Conservation (phyloP, 192 early-diverging fungal genomes). For the Coemansia sp. region DNA sequence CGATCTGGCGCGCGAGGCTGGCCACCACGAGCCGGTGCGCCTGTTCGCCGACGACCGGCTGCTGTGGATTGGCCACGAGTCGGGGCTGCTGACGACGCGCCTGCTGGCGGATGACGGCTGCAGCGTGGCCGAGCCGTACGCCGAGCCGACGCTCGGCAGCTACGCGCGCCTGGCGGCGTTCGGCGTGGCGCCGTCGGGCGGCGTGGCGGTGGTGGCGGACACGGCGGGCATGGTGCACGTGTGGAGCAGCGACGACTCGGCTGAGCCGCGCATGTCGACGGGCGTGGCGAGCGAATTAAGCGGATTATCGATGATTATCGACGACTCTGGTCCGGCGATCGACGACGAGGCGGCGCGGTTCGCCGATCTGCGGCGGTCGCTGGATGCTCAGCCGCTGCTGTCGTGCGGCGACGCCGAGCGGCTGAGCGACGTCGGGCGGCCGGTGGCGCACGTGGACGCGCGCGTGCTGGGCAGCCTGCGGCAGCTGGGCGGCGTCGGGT, state of each 20-base stretch:
- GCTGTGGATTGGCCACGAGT: slow-evolving; percentile 34
- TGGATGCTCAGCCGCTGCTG: too few species aligned
- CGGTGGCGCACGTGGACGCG: slow-evolving; percentile 73
- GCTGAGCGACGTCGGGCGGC: slow-evolving; percentile 74
- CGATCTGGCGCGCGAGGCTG: slow-evolving; percentile 15
- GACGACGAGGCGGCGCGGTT: slow-evolving; percentile 61
- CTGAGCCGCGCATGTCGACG: slow-evolving; percentile 63
- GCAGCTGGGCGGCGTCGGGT: slow-evolving; percentile 92
- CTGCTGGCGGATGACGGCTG: not conserved
- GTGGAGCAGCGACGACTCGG: slow-evolving; percentile 76
- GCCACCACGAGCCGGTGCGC: slow-evolving; percentile 40
- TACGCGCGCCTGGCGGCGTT: slow-evolving; percentile 71
- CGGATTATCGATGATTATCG: not conserved
- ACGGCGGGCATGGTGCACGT: slow-evolving; percentile 75
- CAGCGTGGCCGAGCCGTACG: slow-evolving; percentile 1
- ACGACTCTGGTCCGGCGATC: slow-evolving; percentile 9
- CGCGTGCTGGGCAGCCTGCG: slow-evolving; percentile 79
- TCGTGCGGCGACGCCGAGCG: slow-evolving; percentile 74
- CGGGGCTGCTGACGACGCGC: slow-evolving; percentile 32
- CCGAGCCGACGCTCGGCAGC: slow-evolving; percentile 52
- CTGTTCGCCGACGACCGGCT: slow-evolving; percentile 27
- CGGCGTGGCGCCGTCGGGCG: slow-evolving; percentile 79
- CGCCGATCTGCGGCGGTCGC: too few species aligned
- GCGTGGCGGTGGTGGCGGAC: slow-evolving; percentile 78
- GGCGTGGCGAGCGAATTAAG: slow-evolving; percentile 5